Base-by-base conservation (phyloP, 176 grass and related monocot genomes). In the Microstegium vimineum region DNA sequence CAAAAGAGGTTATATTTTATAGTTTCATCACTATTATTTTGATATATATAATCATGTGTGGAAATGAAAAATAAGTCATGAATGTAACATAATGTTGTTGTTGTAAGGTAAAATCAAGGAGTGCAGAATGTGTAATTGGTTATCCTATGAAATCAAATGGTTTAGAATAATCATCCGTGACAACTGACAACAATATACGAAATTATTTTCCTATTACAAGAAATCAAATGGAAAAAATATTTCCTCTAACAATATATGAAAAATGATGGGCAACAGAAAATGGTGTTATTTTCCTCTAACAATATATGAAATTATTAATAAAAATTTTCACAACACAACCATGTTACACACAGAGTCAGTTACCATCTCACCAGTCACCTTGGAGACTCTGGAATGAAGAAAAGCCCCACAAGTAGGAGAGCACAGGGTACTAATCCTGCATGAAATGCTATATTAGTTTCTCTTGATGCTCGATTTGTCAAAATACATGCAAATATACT, bases 371-470 rank as follows among this genome's bases (percentile, higher is more conserved):
- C 93, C 90, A 95, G 85, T 85, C 93, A 95, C 75, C 93, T 92
- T 81, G 93, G 93, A 86, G 93, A 95, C 22, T 95, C 90, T 49
- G 93, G 93, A 88, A 95, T 86, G 61, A 88, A 88, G 37, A 88
- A 33, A 77, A 95, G 87, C 32, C 93, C 93, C 56, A 73, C 20
- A 62, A 95, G 74, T 65, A 95, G 90, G 81, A 83, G 37, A 62
- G 37, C 66, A 80, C 90, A 92, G 88, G 93, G 93, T 64, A 90
- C 6, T 62, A 92, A 71, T 83, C 93, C 93, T 95, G 85, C 74
- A 88, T 61, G 54, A 72, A 67, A 57, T 45, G 17, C 16, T 7
- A 52, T 3, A 32, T 81, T 86, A 79, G 60, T 84, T 84, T 78
- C 10, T 80, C 27, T 15, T 57, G 6, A 34, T 45, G 38, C 35